phyloP scores from a whole-genome alignment of 768 basidiomycete species.

The Suillus cothurnatus region DNA sequence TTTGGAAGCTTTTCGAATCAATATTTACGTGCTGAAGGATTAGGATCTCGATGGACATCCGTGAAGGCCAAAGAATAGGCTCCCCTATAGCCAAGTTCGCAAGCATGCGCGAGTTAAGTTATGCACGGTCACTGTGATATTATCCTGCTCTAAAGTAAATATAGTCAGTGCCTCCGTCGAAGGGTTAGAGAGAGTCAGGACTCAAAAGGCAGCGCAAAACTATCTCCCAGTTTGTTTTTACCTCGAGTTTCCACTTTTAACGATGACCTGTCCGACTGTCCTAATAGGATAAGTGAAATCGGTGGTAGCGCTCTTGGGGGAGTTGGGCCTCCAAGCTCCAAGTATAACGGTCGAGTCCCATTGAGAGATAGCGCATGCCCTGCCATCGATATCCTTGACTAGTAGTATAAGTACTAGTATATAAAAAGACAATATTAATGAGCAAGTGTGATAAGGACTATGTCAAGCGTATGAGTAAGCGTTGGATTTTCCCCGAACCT shows the following conservation, averaged over 20 bases:
- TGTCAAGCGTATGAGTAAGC: background rate
- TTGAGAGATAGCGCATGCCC: background rate
- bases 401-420: background rate
- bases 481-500: background rate
- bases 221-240: background rate
- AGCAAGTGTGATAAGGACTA: too few relatives aligned
- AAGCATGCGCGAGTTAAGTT: background rate
- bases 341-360: background rate
- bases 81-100: background rate
- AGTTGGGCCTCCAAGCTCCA: background rate
- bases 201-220: background rate
- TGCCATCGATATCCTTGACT: background rate
- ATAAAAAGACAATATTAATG: background rate
- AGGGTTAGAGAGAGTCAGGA: background rate
- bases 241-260: background rate
- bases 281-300: background rate
- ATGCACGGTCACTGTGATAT: background rate
- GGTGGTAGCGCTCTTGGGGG: background rate
- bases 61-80: background rate
- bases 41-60: background rate
- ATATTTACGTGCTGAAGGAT: background rate
- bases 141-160: background rate
- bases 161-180: background rate
- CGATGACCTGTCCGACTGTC: constrained; percentile 2
- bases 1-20: background rate